Conservation (phyloP, 768 basidiomycete genomes). For the Pleurotus citrinopileatus region DNA sequence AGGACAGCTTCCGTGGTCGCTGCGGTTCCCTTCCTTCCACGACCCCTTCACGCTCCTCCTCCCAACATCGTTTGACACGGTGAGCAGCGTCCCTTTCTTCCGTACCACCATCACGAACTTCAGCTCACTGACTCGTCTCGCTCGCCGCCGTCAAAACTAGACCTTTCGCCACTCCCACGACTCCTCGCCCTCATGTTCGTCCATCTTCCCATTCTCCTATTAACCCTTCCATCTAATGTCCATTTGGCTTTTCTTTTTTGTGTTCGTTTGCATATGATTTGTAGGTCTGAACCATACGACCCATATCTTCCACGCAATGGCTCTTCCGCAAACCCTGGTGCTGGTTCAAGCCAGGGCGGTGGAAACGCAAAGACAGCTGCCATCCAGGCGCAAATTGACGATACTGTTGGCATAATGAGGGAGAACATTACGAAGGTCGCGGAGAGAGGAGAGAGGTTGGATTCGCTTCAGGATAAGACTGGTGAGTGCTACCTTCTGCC, state of each 20-base stretch:
- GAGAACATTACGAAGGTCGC: slow-evolving; percentile 97
- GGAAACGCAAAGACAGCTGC: slow-evolving; percentile 87
- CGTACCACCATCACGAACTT: background rate
- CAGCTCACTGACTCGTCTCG: slow-evolving; percentile 1
- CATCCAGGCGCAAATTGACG: slow-evolving; percentile 96
- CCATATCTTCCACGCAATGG: slow-evolving; percentile 92
- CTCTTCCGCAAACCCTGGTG: slow-evolving; percentile 49
- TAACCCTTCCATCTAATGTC: slow-evolving; percentile 6
- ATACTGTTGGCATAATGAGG: slow-evolving; percentile 96
- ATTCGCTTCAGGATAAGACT: slow-evolving; percentile 96
- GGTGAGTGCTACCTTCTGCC: slow-evolving; percentile 51
- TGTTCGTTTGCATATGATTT: background rate
- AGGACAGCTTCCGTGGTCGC: background rate
- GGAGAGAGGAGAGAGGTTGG: slow-evolving; percentile 91
- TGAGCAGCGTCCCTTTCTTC: slow-evolving; percentile 19
- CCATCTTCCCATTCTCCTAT: slow-evolving; percentile 9
- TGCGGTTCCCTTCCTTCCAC: slow-evolving; percentile 10
- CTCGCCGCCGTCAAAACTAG: background rate
- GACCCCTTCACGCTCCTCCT: slow-evolving; percentile 10
- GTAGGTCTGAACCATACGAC: slow-evolving; percentile 97
- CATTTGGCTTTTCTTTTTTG: slow-evolving; percentile 7
- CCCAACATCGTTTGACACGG: slow-evolving; percentile 38
- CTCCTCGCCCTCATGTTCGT: slow-evolving; percentile 40
- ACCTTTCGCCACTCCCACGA: slow-evolving; percentile 17
- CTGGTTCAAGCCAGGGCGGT: slow-evolving; percentile 35